phyloP scores from a whole-genome alignment of 1,139 yeast species.

The Scheffersomyces quercinus region DNA sequence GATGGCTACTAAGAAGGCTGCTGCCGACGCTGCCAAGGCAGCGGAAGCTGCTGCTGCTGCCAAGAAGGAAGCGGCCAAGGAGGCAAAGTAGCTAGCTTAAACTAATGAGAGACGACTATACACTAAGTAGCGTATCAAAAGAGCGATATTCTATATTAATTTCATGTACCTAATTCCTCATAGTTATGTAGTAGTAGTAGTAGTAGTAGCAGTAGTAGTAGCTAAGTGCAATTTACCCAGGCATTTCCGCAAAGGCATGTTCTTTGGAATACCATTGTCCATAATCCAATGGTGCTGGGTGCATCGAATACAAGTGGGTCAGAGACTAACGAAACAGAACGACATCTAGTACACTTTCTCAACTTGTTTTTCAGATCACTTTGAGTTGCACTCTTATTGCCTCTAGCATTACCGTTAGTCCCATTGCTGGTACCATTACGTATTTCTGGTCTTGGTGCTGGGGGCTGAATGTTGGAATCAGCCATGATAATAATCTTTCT shows the following conservation, averaged over 20 bases:
- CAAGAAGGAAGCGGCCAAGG: neutral
- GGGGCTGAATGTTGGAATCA: constrained; percentile 7
- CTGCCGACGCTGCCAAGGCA: constrained; percentile 15
- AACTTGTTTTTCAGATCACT: constrained; percentile 8
- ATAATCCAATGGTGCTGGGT: constrained; percentile 46
- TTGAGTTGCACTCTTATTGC: constrained; percentile 2
- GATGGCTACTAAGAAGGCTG: constrained; percentile 20
- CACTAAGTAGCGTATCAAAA: no score
- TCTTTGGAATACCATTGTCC: constrained; percentile 76
- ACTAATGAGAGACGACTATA: no score
- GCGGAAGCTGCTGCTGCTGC: constrained; percentile 6
- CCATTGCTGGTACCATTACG: neutral
- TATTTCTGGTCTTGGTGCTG: constrained; percentile 15
- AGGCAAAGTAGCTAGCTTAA: no score
- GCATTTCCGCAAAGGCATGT: constrained; percentile 81
- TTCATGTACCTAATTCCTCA: no score
- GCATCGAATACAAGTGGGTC: constrained; percentile 46
- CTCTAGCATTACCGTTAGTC: constrained; percentile 2
- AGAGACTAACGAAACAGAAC: constrained; percentile 55
- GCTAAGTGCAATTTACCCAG: constrained; percentile 48
- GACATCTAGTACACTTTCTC: constrained; percentile 68
- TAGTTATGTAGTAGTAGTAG: no score
- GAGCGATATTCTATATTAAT: no score
- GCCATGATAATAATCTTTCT: constrained; percentile 39
- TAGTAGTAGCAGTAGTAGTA: neutral